Evolutionary conservation across 257 asterid species (phyloP).

Genomic region (Fraxinus quadrangulata): DNA sequence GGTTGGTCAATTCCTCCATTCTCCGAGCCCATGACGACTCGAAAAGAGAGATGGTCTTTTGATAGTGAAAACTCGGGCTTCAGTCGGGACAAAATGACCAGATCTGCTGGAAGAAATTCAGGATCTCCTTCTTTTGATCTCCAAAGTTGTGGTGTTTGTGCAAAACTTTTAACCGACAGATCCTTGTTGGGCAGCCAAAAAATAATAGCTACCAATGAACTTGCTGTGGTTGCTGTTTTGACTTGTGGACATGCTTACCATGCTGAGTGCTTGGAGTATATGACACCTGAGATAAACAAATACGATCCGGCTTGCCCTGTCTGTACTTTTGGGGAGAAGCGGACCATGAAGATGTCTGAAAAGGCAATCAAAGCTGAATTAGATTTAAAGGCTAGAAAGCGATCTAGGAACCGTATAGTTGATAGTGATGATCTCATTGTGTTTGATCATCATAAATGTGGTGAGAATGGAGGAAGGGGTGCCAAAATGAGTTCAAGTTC

Average conservation of each 20-base stretch:
- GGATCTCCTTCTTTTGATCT: slow-evolving; percentile 55
- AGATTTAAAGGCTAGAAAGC: slow-evolving; percentile 66
- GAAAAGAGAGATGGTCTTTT: slow-evolving; percentile 91
- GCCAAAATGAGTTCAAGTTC: slow-evolving; percentile 68
- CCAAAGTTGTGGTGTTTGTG: slow-evolving; percentile 83
- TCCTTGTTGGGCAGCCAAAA: slow-evolving; percentile 69
- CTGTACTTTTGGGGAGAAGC: slow-evolving; percentile 91
- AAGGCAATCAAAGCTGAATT: slow-evolving; percentile 78
- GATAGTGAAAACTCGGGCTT: slow-evolving; percentile 77
- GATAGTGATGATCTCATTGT: slow-evolving; percentile 59
- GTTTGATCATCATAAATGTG: slow-evolving; percentile 55
- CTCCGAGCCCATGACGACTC: slow-evolving; percentile 59
- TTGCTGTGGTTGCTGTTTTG: slow-evolving; percentile 83
- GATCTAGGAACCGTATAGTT: slow-evolving; percentile 58
- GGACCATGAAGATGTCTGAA: slow-evolving; percentile 71
- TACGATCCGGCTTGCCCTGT: slow-evolving; percentile 90
- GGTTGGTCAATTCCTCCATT: slow-evolving; percentile 80
- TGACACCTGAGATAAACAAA: slow-evolving; percentile 82
- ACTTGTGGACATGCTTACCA: slow-evolving; percentile 91
- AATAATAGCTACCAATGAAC: slow-evolving; percentile 62
- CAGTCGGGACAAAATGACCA: slow-evolving; percentile 55
- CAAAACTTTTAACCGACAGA: slow-evolving; percentile 71
- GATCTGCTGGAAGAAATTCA: slow-evolving; percentile 58
- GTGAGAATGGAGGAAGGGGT: slow-evolving; percentile 49
- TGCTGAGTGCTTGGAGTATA: slow-evolving; percentile 88